Evolutionary conservation across 2,329 filamentous ascomycete species (phyloP).

Genomic region (Ophiostoma quercus): DNA sequence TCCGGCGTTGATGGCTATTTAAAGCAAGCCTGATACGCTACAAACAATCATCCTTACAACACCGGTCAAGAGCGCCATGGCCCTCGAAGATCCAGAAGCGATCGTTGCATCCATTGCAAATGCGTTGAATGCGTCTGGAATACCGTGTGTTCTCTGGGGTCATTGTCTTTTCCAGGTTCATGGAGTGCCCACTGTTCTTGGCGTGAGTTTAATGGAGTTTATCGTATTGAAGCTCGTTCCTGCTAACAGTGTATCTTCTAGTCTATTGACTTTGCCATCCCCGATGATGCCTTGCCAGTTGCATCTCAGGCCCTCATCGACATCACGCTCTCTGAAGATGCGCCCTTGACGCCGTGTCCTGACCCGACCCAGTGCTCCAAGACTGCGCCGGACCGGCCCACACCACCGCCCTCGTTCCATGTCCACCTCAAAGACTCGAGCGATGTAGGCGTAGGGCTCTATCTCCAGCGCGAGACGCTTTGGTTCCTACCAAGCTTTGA

Average conservation of each 20-base stretch:
- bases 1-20: too few relatives aligned
- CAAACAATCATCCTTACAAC: too few relatives aligned
- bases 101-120: constrained; percentile 17
- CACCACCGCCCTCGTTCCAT: constrained; percentile 18
- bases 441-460: constrained; percentile 28
- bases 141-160: constrained; percentile 22
- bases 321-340: neutral
- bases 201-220: constrained; percentile 1
- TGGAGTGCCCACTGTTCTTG: constrained; percentile 19
- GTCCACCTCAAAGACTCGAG: constrained; percentile 18
- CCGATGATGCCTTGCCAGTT: constrained; percentile 15
- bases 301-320: constrained; percentile 10
- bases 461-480: constrained; percentile 29
- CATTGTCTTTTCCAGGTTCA: constrained; percentile 19
- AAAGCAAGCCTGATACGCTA: too few relatives aligned
- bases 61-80: neutral
- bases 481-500: constrained; percentile 30
- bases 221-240: neutral
- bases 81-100: constrained; percentile 12
- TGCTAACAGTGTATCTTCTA: constrained; percentile 5
- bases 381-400: neutral
- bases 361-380: neutral
- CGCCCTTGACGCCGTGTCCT: constrained; percentile 12
- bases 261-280: constrained; percentile 21
- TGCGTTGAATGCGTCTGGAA: constrained; percentile 11